Base-by-base conservation (phyloP, 768 basidiomycete genomes). In the Tulasnella sp. region DNA sequence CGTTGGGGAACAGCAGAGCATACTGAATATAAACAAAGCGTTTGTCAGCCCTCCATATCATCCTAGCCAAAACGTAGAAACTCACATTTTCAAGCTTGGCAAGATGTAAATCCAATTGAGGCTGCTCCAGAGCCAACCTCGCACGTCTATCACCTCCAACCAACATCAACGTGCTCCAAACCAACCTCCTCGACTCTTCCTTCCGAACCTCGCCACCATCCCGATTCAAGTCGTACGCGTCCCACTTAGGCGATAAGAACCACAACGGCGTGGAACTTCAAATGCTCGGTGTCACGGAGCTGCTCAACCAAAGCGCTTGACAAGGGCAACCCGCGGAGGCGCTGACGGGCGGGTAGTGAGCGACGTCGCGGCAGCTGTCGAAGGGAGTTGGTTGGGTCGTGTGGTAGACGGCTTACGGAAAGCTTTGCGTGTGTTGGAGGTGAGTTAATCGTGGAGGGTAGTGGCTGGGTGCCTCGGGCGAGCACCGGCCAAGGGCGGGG, bases 171-270 rank as follows among this genome's bases (percentile, higher is more conserved):
- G 78, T 37, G 76, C 72, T 74, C 76, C 78, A 78, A 12, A 78
- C 78, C 36, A 78, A 52, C 68, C 78, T 67, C 22, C 78, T 71
- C 29, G 49, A 34, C 73, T 78, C 78, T 34, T 78, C 78, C 52
- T 42, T 70, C 52, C 72, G 25, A 9, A 73, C 68, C 39, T 78
- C 78, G 2, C 67, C 76, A 39, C 52, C 42, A 15, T 64, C 58
- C 58, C 29, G 25, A 31, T 42, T 52, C 76, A 70, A 69, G n/a
- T 70, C 76, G 31, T 34, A 64, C 7, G 72, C 36, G 31, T 77
- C 71, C 78, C 78, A 78, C 38, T 40, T 54, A 25, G 78, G 78
- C 39, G 77, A 74, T 11, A 40, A 72, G 39, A 78, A 22, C 78
- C 78, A 79, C n/a, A 79, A 64, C 17, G 78, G 77, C 7, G 77